Base-by-base conservation (phyloP, 1,139 yeast genomes). In the Geotrichum macrosporum region DNA sequence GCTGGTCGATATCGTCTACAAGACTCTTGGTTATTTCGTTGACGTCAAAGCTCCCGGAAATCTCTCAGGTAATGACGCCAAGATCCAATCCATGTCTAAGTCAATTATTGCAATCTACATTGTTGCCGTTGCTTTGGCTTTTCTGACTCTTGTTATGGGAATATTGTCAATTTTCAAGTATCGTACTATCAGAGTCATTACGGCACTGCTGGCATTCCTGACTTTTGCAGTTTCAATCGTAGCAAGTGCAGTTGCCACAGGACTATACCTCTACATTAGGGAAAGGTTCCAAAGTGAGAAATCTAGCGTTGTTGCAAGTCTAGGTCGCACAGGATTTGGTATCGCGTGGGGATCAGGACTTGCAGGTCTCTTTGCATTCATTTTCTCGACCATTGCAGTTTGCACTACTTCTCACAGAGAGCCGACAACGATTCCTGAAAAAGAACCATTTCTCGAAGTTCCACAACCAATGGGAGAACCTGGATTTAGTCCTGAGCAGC, bases 1-100 rank as follows among this genome's bases (percentile, higher is more conserved):
- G 3, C 35, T 44, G 5, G 36, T 19, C 2, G 26, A 39, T 8
- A 33, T 44, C 10, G 27, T 44, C 24, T 44, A 44, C 31, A 5
- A 31, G 13, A 4, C 33, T 19, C 13, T 44, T 12, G 44, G 44
- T 13, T 18, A 34, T 29, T 27, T 36, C 35, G 18, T 26, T 16
- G 18, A 19, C 6, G 40, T 44, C 21, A 39, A 9, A 5, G n/a
- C 35, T 15, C 44, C 42, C 3, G 48, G 42, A 5, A 20, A 20
- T 12, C 34, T 34, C 5, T 19, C 21, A n/a, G 27, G 6, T 4
- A 30, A 44, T 26, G 22, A 12, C 13, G 31, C 9, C 32, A 26
- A n/a, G n/a, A 35, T 45, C 13, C 29, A 21, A 12, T 2, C 33
- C 22, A n/a, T 26, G 32, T 4, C 31, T 15, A 13, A 22, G 12